Evolutionary conservation across 257 asterid genomes (phyloP), one percentile per base, ranked within the genome.

Genomic region (Anisodus acutangulus): DNA sequence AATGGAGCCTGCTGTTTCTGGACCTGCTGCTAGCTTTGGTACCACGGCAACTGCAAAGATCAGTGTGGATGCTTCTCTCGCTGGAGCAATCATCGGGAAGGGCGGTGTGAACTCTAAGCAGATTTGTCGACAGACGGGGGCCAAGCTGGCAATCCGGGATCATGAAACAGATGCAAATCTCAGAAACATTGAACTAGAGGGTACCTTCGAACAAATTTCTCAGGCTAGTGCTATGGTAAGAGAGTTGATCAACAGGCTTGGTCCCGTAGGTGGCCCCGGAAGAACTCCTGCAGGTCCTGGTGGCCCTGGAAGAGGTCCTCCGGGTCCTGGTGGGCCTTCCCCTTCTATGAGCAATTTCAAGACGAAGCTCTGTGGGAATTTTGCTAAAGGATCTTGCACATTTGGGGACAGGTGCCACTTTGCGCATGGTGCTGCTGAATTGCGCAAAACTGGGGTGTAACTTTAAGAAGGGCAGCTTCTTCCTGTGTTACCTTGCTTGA

Each of bases 371-470:
- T 95, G 99, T 57, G 98, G 92, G 90, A 94, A 94, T 66, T 95
- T 93, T 62, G 37, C 89, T 3, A 93, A 92, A 66, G 99, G 99
- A 35, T 89, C 97, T 6, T 95, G 99, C 90, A 95, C 99, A 0
- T 95, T 95, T 47, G 99, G 97, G 17, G 98, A 93, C 9, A 87
- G 95, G 92, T 95, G 99, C 85, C 97, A 95, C 85, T 95, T 95
- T 59, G 99, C 99, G 4, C 99, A 95, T n/a, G 99, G 99, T 63
- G 94, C 88, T 11, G 88, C 91, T 51, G 98, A 95, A 90, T 83
- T 95, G 70, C 92, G 98, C 55, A 90, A 90, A 87, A 69, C 92
- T 1, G 95, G 89, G 35, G 74, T 85, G 35, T 88, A 89, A 90
- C 49, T 13, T 63, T 37, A n/a, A n/a, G 19, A 8, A 5, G 12